Evolutionary conservation across 2,329 filamentous ascomycete species (phyloP), one percentile per base, ranked within the genome.

Genomic region (Penicillium sp.): DNA sequence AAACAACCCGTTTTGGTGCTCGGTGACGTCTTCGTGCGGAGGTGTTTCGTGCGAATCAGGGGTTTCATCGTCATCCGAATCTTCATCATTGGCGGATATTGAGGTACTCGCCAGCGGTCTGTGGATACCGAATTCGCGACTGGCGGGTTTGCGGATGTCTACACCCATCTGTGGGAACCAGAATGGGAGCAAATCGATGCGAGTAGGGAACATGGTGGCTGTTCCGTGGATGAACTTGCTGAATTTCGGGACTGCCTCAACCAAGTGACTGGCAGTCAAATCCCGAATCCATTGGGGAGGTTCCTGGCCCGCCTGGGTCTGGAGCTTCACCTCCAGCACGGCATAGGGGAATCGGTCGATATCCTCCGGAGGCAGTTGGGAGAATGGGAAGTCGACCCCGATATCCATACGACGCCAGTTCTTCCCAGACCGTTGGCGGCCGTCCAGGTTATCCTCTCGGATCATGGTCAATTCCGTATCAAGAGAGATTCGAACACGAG

Each of bases 81-180:
- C 83, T 50, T 91, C 88, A 19, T 90, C 90, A 16, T 88, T 92
- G 0, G 90, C 92, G 23, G 86, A 87, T 54, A 89, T 86, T 38
- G 87, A 90, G 34, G 87, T 86, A 53, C 89, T 91, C 21, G 90
- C 84, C 7, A 85, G 86, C 0, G 89, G 87, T 34, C 93, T 84
- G 68, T 90, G 88, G 66, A 99, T 97, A 54, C 94, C 94, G 71
- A 97, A 97, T 65, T 89, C 86, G 68, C 94, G 91, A 4, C 86
- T 91, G 31, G 87, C 84, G 1, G 94, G 92, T 76, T 99, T 99
- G 65, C 92, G 90, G 68, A 99, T 99, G 70, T 99, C 94, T 25
- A 95, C 87, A 65, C 96, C 88, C 94, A 99, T 99, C 76, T 99
- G 94, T 1, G 94, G 94, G 81, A 93, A 90, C 94, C 94, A 99